Base-by-base conservation (phyloP, 495 filamentous ascomycete genomes). In the Neurospora sp. region DNA sequence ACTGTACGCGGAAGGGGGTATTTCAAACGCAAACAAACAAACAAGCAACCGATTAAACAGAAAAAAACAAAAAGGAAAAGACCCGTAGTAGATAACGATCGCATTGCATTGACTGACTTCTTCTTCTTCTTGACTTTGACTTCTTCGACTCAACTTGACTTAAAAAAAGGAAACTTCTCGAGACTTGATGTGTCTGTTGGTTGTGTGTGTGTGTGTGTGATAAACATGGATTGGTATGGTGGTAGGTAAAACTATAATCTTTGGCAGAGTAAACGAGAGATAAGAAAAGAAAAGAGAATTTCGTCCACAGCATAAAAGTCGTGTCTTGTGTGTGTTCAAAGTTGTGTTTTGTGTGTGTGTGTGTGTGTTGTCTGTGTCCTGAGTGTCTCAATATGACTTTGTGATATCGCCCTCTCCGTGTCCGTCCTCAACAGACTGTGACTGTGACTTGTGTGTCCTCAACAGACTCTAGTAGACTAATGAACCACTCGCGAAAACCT, bases 301-400 rank as follows among this genome's bases (percentile, higher is more conserved):
- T 75, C 74, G 70, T 75, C 38, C 68, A 72, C 39, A 69, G 74
- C 74, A 69, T 75, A 16, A 75, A 68, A 44, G 72, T 69, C 22
- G 72, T 59, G 53, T 37, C 40, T 20, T 68, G 53, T 65, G 53
- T 53, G 53, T 65, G 53, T 65, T 65, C 22, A 61, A 31, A 61
- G 53, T 7, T 61, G 70, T 39, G 41, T 38, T 71, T 31, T 59
- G 48, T 27, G 44, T 6, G 39, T 40, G 17, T 42, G 16, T 44
- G n/a, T 35, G 6, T 61, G 40, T 38, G 31, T 9, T 40, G 17
- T 53, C 42, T 65, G 31, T 35, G 31, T 59, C 17, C 65, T 71
- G 44, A 39, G 35, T 16, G 70, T 71, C 7, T 17, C 20, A 20
- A 12, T 59, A 59, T 59, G n/a, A 27, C 1, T 16, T 31, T 27